These are phyloP conservation scores for Lepidium africanum DNA, from an alignment of 345 rosid species.

Conservation along the genomic window DNA sequence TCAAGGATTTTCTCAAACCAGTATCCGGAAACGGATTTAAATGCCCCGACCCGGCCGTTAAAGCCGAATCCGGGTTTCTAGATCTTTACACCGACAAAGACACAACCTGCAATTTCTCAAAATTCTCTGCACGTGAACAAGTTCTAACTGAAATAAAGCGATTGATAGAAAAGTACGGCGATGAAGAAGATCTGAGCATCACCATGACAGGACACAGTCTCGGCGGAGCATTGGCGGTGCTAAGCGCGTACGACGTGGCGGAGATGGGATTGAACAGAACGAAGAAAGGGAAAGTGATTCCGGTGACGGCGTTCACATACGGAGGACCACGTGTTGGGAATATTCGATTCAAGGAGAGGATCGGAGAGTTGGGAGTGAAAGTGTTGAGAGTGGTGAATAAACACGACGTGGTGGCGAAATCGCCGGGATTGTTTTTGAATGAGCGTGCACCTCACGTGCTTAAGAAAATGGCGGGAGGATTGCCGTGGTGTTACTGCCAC, in stretches of 20 bases:
- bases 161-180: constrained; percentile 31
- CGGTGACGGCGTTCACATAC: constrained; percentile 37
- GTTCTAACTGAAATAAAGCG: constrained; percentile 45
- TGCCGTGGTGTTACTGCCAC: constrained; percentile 68
- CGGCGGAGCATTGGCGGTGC: constrained; percentile 57
- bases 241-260: constrained; percentile 61
- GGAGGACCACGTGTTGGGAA: constrained; percentile 71
- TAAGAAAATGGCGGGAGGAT: constrained; percentile 40
- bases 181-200: constrained; percentile 51
- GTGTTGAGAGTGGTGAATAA: constrained; percentile 59
- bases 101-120: constrained; percentile 39
- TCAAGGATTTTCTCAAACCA: constrained; percentile 56
- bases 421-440: constrained; percentile 63
- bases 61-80: constrained; percentile 65
- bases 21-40: constrained; percentile 37
- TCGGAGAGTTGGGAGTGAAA: constrained; percentile 46
- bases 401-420: constrained; percentile 48
- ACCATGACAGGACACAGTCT: constrained; percentile 69
- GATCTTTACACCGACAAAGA: constrained; percentile 63
- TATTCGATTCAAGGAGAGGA: constrained; percentile 43
- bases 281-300: constrained; percentile 37
- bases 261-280: constrained; percentile 46
- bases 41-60: constrained; percentile 50
- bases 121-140: constrained; percentile 57
- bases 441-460: constrained; percentile 31